Evolutionary conservation across 306 rosid genomes (phyloP), one percentile per base, ranked within the genome.

Genomic region (Lagenaria siceraria): DNA sequence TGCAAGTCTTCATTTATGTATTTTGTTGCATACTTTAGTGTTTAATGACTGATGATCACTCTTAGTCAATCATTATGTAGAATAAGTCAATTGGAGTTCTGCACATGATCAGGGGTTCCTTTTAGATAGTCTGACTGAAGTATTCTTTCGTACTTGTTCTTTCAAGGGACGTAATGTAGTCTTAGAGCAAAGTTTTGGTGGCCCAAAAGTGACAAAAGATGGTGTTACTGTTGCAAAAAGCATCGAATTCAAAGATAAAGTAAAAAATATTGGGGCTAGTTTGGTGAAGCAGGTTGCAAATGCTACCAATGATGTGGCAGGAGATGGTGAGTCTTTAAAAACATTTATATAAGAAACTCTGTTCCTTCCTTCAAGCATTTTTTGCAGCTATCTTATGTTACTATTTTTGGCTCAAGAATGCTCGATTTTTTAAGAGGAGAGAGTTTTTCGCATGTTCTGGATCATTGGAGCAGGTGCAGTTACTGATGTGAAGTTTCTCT

Each of bases 151-250:
- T 15, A 48, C 15, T 77, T 43, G 9, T 46, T 58, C 63, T 80
- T 27, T 46, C 27, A 58, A 87, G 90, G 90, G 90, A 22, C 88
- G 90, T 54, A 84, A 84, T 76, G 90, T 87, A 42, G 85, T 87
- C 14, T 35, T 87, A 31, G 90, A 87, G 62, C 86, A 87, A 79
- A 87, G 90, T 76, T 87, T n/a, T 79, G 88, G 88, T 13, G 86
- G 87, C 60, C 91, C 87, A 17, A 85, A 83, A 79, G 91, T 87
- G 60, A 87, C 89, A 8, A 87, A 87, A 77, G 89, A 81, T 33
- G 91, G 87, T 78, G 89, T 87, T 38, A 85, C 91, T 29, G 89
- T 85, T 48, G 89, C 91, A 70, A 87, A 87, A 56, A 83, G 91
- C 51, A 80, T 85, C 7, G 90, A 87, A 59, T 87, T 87, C 83